Evolutionary conservation across 495 filamentous ascomycete genomes (phyloP).

Genomic region (Podospora appendiculata): DNA sequence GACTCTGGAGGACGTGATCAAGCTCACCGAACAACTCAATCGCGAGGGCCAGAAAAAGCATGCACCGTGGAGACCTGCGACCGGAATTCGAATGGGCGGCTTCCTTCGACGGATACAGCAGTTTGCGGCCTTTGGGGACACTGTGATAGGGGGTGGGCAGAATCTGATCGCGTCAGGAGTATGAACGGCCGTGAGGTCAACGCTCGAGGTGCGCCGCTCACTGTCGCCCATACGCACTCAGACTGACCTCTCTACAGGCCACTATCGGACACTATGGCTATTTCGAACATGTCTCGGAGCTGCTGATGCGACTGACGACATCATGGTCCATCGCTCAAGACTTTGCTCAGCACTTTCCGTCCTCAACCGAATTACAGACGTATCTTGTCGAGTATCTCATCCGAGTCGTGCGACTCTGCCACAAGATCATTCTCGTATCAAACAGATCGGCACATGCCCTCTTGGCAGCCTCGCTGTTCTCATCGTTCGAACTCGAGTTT

Average conservation of each 20-base stretch:
- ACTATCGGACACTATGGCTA: neutral
- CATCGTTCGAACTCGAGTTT: neutral
- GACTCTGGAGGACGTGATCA: neutral
- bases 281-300: slow-evolving; percentile 1
- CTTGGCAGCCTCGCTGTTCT: neutral
- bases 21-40: neutral
- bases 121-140: neutral
- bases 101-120: neutral
- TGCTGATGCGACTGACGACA: neutral
- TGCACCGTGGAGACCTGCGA: neutral
- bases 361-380: neutral
- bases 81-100: neutral
- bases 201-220: neutral
- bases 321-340: slow-evolving; percentile 1
- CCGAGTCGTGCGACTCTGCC: neutral
- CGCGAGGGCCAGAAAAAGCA: neutral
- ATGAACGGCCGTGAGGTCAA: neutral
- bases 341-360: neutral
- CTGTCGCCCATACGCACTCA: neutral
- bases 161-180: neutral
- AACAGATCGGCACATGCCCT: neutral
- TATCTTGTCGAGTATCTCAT: slow-evolving; percentile 2
- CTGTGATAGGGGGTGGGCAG: neutral
- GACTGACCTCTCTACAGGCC: neutral
- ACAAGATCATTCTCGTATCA: neutral